Percentiles rank a stretch among this genome's conserved stretches.
These are phyloP conservation scores for Phialophora macrospora DNA, from an alignment of 2,329 filamentous ascomycete genomes.

Conservation along the genomic window DNA sequence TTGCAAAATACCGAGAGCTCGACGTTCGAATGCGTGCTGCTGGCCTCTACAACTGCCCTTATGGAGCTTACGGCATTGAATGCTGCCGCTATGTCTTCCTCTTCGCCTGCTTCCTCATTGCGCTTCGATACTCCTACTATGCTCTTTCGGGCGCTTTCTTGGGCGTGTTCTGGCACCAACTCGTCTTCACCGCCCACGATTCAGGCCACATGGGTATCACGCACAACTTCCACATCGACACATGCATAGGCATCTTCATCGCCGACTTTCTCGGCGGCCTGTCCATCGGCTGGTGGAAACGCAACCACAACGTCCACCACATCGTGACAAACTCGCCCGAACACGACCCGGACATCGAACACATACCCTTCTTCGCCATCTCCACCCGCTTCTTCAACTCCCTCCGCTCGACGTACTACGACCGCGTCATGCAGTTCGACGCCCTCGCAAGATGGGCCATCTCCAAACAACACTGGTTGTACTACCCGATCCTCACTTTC, in stretches of 20 bases:
- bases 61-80: slow-evolving; percentile 78
- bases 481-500: slow-evolving; percentile 79
- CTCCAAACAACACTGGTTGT: slow-evolving; percentile 77
- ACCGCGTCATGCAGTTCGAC: slow-evolving; percentile 78
- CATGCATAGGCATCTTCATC: slow-evolving; percentile 84
- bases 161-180: slow-evolving; percentile 89
- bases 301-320: slow-evolving; percentile 94
- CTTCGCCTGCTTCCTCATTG: slow-evolving; percentile 64
- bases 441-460: slow-evolving; percentile 71
- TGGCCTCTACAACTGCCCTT: slow-evolving; percentile 84
- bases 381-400: slow-evolving; percentile 78
- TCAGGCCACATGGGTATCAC: slow-evolving; percentile 98
- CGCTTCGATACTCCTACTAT: slow-evolving; percentile 70
- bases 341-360: slow-evolving; percentile 93
- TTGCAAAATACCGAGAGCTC: slow-evolving; percentile 79
- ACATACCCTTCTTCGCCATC: slow-evolving; percentile 86
- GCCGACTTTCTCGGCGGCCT: slow-evolving; percentile 88
- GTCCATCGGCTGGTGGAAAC: slow-evolving; percentile 96
- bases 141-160: slow-evolving; percentile 72
- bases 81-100: slow-evolving; percentile 72
- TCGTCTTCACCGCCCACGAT: slow-evolving; percentile 93
- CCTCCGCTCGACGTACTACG: slow-evolving; percentile 81
- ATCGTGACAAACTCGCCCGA: slow-evolving; percentile 94
- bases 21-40: slow-evolving; percentile 72
- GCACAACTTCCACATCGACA: slow-evolving; percentile 82